Evolutionary conservation across 2,329 filamentous ascomycete species (phyloP).

Genomic region (Hypomyces rosellus): DNA sequence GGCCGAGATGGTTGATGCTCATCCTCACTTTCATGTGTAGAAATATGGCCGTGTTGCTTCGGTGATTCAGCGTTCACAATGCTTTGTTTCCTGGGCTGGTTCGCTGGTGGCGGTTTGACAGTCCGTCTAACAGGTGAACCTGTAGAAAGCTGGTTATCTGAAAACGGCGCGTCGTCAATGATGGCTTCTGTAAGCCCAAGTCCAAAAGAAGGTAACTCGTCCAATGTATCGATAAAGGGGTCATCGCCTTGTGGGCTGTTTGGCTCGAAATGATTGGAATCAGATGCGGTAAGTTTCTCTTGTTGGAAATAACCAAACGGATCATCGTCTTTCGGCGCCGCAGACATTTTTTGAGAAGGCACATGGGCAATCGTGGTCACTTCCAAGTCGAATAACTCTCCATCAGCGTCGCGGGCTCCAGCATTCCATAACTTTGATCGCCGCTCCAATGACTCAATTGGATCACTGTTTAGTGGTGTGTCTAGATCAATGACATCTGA

Average conservation of each 20-base stretch:
- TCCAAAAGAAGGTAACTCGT: slow-evolving; percentile 16
- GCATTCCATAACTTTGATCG: slow-evolving; percentile 59
- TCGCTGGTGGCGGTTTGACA: not conserved
- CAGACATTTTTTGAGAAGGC: slow-evolving; percentile 25
- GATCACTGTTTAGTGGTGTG: slow-evolving; percentile 34
- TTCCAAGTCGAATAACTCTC: slow-evolving; percentile 57
- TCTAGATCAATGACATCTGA: slow-evolving; percentile 34
- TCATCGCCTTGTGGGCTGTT: slow-evolving; percentile 9
- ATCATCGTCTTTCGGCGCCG: slow-evolving; percentile 22
- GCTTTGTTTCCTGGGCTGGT: not conserved
- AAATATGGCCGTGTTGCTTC: too few relatives aligned
- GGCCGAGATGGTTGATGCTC: slow-evolving; percentile 31
- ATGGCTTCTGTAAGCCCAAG: slow-evolving; percentile 2
- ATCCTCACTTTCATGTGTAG: too few relatives aligned
- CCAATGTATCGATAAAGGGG: slow-evolving; percentile 19
- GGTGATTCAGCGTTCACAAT: not conserved
- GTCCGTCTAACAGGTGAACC: slow-evolving; percentile 3
- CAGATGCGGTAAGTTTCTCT: not conserved
- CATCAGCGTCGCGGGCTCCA: slow-evolving; percentile 59
- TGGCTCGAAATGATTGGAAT: not conserved
- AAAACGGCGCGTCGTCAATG: slow-evolving; percentile 14
- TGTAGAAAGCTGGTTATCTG: slow-evolving; percentile 17
- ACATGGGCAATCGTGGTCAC: slow-evolving; percentile 51
- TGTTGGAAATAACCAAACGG: slow-evolving; percentile 33
- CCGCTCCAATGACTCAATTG: slow-evolving; percentile 25